Evolutionary conservation across 208 protist species (phyloP), one percentile per base, ranked within the genome.

Genomic region (Trypanosoma cruzi): DNA sequence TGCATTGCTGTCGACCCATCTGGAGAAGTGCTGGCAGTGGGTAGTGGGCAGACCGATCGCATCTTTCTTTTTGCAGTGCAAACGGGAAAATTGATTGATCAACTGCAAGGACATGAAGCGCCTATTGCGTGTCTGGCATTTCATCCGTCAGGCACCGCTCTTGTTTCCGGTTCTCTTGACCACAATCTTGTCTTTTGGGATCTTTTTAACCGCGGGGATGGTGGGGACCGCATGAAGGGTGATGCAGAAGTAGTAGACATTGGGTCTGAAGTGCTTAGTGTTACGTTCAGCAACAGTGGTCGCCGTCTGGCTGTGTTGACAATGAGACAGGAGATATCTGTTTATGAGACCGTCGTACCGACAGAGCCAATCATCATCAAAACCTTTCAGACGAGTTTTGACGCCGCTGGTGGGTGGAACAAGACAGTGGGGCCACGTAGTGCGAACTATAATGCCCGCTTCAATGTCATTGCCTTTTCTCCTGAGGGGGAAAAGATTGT

Each of bases 1-100:
- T 98, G 92, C 75, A 85, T 98, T 61, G 84, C 95, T n/a, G 85
- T 97, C 26, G 95, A 98, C 69, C 93, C 90, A 14, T 96, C 88
- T 22, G 95, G 93, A 11, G 95, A 97, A 64, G 80, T 97, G 20
- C 69, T 98, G 16, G 91, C 89, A 10, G 88, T 92, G 4, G 95
- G 92, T 37, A 96, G 86, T 76, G 81, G 78, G 64, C 84, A 81
- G 20, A 66, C 79, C 22, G 94, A 96, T 68, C 82, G 82, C 50
- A 95, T 98, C 52, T 96, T 80, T 48, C 80, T 98, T 66, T 98
- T 96, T 67, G 79, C 91, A n/a, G 80, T 94, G 18, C 95, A 97
- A 73, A 97, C 95, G 28, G 95, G 95, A 22, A 84, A 90, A 44
- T 37, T 96, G 1, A 82, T 98, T 36, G 95, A 98, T 57, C 77